Conservation (phyloP, 805 yeast species). For the Metschnikowia lachancei region DNA sequence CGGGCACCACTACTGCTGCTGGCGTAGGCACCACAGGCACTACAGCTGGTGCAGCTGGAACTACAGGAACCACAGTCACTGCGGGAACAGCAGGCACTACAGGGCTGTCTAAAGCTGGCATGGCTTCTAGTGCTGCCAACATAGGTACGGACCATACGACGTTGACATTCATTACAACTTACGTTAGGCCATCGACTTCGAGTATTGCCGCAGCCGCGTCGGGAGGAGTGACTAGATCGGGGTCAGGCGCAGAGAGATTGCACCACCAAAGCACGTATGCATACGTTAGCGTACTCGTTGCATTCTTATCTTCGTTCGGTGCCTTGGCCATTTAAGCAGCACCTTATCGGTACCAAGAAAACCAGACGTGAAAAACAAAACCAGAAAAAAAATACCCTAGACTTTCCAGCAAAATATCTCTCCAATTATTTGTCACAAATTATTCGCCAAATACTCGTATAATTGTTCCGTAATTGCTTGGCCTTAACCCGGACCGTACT, state of each 20-base stretch:
- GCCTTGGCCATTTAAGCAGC: background rate
- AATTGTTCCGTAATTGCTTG: too few relatives aligned
- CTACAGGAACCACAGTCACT: background rate
- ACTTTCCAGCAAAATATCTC: too few relatives aligned
- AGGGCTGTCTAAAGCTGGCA: background rate
- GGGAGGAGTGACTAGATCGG: background rate
- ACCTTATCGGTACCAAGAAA: too few relatives aligned
- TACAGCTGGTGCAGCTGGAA: background rate
- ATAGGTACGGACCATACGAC: slow-evolving; percentile 3
- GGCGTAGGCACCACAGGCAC: background rate
- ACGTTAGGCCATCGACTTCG: slow-evolving; percentile 26
- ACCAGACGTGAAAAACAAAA: too few relatives aligned
- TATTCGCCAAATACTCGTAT: too few relatives aligned
- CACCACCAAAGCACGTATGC: background rate
- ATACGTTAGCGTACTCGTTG: background rate
- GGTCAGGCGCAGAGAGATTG: slow-evolving; percentile 3
- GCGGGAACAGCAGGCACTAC: too few relatives aligned
- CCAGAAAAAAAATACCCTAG: too few relatives aligned
- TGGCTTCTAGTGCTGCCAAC: slow-evolving; percentile 15
- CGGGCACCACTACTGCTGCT: background rate
- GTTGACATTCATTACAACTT: slow-evolving; percentile 33
- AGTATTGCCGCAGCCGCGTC: slow-evolving; percentile 3
- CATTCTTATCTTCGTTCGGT: background rate
- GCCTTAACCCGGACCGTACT: background rate
- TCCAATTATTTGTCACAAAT: too few relatives aligned